Conservation (phyloP, 2,329 filamentous ascomycete genomes). For the Calonectria pteridis region DNA sequence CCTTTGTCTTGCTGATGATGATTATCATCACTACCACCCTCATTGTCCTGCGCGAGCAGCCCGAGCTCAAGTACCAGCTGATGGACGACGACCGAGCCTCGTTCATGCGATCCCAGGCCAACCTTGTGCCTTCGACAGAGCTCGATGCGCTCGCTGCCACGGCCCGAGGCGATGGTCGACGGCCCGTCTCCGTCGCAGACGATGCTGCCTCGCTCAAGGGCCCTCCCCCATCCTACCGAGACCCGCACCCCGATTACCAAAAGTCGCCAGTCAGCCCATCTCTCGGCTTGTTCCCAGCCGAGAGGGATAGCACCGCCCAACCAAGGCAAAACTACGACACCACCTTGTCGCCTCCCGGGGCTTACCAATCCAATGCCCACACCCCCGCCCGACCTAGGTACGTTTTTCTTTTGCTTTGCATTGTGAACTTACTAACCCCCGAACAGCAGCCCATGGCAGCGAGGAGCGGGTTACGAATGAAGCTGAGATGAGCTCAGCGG, state of each 20-base stretch:
- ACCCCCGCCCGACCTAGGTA: not conserved
- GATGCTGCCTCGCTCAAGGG: not conserved
- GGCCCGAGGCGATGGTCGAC: conserved; percentile 77
- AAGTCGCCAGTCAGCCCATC: conserved; percentile 1
- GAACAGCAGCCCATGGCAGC: not conserved
- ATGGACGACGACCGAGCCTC: conserved; percentile 97
- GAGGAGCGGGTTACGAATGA: conserved; percentile 1
- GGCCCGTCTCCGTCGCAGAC: not conserved
- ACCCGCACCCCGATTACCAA: not conserved
- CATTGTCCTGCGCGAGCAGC: conserved; percentile 72
- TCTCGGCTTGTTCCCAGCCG: not conserved
- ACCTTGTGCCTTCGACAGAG: conserved; percentile 79
- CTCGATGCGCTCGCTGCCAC: conserved; percentile 92
- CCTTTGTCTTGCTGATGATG: conserved; percentile 84
- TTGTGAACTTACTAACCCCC: not conserved
- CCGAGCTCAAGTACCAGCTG: conserved; percentile 48
- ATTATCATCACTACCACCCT: conserved; percentile 71
- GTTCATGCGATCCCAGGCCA: conserved; percentile 97
- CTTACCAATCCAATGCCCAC: not conserved
- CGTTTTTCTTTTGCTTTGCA: not conserved
- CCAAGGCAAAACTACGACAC: not conserved
- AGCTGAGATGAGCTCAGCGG: not conserved
- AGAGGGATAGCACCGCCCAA: not conserved
- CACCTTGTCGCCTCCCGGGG: not conserved
- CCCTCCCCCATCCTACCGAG: not conserved